Conservation (phyloP, 306 rosid species). For the Fragaria ananassa region DNA sequence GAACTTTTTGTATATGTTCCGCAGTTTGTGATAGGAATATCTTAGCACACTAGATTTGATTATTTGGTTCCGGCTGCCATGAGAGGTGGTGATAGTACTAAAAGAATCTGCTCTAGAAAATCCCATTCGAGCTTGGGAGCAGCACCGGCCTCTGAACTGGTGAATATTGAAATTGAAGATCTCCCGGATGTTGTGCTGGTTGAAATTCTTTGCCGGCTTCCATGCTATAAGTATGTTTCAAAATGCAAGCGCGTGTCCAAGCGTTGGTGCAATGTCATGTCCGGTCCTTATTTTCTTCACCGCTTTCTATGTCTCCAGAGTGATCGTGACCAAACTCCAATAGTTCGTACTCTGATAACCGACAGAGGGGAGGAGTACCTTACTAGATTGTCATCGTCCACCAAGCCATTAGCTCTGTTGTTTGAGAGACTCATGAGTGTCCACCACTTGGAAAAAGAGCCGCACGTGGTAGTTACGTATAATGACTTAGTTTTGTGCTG, state of each 20-base stretch:
- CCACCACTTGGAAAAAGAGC: not conserved
- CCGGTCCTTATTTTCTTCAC: not conserved
- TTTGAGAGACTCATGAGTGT: not conserved
- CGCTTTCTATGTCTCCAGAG: not conserved
- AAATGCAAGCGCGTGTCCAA: not conserved
- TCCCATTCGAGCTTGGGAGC: too few species aligned
- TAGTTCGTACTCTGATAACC: not conserved
- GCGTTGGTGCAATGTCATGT: not conserved
- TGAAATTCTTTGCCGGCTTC: not conserved
- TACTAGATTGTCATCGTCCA: not conserved
- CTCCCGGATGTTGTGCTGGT: not conserved
- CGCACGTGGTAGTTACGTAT: not conserved
- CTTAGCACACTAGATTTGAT: too few species aligned
- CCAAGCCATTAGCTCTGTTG: not conserved
- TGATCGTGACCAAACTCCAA: not conserved
- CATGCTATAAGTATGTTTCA: not conserved
- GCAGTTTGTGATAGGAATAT: too few species aligned
- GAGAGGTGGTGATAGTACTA: too few species aligned
- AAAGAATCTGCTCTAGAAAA: too few species aligned
- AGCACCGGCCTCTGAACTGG: too few species aligned
- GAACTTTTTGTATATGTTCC: too few species aligned
- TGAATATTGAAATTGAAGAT: too few species aligned
- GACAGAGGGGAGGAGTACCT: not conserved
- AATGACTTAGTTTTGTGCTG: not conserved
- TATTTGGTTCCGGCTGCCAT: too few species aligned